Conservation (phyloP, 1,284 basidiomycete species). For the Naganishia sp. region DNA sequence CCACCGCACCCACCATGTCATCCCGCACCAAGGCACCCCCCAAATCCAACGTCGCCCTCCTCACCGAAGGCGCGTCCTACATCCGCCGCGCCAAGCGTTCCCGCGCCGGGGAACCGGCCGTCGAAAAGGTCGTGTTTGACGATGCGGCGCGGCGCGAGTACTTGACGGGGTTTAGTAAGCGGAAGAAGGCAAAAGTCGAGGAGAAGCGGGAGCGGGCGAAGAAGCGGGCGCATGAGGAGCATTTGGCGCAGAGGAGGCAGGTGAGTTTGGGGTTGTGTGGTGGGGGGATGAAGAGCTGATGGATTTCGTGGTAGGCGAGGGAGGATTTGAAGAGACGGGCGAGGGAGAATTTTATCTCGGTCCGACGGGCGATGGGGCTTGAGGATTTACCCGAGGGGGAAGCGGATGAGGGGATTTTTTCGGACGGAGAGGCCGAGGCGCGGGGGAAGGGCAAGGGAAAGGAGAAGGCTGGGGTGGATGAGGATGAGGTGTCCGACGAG, state of each 20-base stretch:
- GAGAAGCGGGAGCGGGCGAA: slow-evolving; percentile 49
- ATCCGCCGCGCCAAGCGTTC: slow-evolving; percentile 52
- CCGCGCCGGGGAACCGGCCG: slow-evolving; percentile 44
- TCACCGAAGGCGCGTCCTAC: slow-evolving; percentile 53
- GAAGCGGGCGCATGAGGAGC: slow-evolving; percentile 50
- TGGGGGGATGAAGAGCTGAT: neutral
- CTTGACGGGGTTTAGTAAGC: slow-evolving; percentile 54
- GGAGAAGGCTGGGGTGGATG: slow-evolving; percentile 4
- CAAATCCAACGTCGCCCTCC: slow-evolving; percentile 51
- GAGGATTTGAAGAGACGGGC: slow-evolving; percentile 42
- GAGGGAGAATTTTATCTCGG: slow-evolving; percentile 47
- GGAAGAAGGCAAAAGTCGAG: slow-evolving; percentile 54
- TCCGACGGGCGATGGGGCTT: slow-evolving; percentile 50
- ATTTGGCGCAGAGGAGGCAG: slow-evolving; percentile 49
- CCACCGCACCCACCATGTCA: slow-evolving; percentile 5
- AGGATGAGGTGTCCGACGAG: neutral
- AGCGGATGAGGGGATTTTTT: slow-evolving; percentile 27
- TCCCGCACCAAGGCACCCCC: slow-evolving; percentile 3
- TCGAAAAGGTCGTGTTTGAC: slow-evolving; percentile 55
- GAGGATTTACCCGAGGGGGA: slow-evolving; percentile 35
- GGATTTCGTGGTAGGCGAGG: slow-evolving; percentile 4
- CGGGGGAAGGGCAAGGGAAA: neutral
- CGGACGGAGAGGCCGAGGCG: neutral
- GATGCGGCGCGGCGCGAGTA: slow-evolving; percentile 49
- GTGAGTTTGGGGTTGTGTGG: slow-evolving; percentile 36